Base-by-base conservation (phyloP, 352 stramenopile genomes). In the Pythium aquatile region DNA sequence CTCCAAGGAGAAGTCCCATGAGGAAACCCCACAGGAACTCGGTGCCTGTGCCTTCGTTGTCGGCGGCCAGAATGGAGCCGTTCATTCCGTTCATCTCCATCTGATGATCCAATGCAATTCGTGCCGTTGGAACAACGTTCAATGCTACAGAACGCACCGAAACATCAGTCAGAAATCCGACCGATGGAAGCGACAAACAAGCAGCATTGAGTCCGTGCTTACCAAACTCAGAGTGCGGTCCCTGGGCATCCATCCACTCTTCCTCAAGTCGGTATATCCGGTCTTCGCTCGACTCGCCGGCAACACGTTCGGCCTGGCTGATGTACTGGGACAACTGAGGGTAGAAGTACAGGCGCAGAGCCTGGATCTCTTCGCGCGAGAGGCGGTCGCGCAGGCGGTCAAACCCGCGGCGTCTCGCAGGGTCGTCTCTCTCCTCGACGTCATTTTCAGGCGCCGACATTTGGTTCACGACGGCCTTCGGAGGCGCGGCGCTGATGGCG, bases 11-110 rank as follows among this genome's bases (percentile, higher is more conserved):
- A 26, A 96, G 72, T 11, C 87, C 87, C 87, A 96, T 96, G 42
- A 93, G 74, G 64, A 96, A 91, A 13, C 87, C 87, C 87, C 87
- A 96, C 9, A 96, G 68, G 70, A 96, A 94, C 71, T 96, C 87
- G 13, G 86, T 93, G 42, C 83, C 82, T 10, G 87, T 96, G 61
- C 87, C 87, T 90, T 96, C 87, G 49, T 96, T 96, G 59, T 96
- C 87, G 29, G 82, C 84, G 46, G 81, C 81, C 63, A 95, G 63
- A 55, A 94, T 91, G 20, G 87, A 91, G 53, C 80, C 87, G 73
- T 87, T 89, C 74, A 94, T 84, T 54, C 81, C 81, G 2, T 84
- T 90, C 74, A 93, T 85, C 58, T 95, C 87, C 62, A 95, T 93
- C 56, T 93, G 87, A 52, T 89, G 77, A 11, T 93, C 86, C 71